These are phyloP conservation scores for Sclerotinia trifoliorum DNA, from an alignment of 2,329 filamentous ascomycete genomes.

Conservation along the genomic window DNA sequence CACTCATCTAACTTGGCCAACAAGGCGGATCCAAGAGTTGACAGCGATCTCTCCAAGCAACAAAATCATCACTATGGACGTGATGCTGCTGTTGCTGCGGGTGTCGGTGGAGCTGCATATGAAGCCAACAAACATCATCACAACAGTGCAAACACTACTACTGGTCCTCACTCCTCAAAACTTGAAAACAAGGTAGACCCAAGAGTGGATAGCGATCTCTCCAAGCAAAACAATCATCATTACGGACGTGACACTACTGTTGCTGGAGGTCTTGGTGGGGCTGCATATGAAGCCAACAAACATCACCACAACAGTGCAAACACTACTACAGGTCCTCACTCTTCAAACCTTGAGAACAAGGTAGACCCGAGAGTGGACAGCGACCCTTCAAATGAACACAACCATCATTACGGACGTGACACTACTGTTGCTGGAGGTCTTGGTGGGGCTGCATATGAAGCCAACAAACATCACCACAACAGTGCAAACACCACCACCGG, in stretches of 20 bases:
- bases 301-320: too few species aligned
- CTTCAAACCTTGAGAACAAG: conserved; percentile 43
- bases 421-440: conserved; percentile 17
- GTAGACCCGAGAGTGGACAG: conserved; percentile 43
- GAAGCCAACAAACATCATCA: conserved; percentile 18
- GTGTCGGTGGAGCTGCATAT: conserved; percentile 24
- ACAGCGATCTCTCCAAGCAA: conserved; percentile 30
- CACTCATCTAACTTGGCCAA: conserved; percentile 42
- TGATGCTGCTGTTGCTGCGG: conserved; percentile 26
- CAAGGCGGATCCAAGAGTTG: conserved; percentile 43
- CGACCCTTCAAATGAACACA: not conserved
- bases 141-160: conserved; percentile 29
- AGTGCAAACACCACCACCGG: conserved; percentile 39
- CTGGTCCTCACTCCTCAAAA: conserved; percentile 42
- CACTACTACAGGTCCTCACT: conserved; percentile 39
- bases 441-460: conserved; percentile 23
- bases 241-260: conserved; percentile 18
- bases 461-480: conserved; percentile 11
- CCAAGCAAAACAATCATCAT: conserved; percentile 29
- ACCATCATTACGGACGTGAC: conserved; percentile 27
- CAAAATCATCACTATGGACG: conserved; percentile 28
- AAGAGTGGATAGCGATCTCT: conserved; percentile 37
- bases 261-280: too few species aligned
- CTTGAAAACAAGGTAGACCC: conserved; percentile 45
- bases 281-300: too few species aligned